Percentiles rank a stretch among this genome's conserved stretches.
phyloP scores from a whole-genome alignment of 164 flowering plant species.

The Annona cherimola region DNA sequence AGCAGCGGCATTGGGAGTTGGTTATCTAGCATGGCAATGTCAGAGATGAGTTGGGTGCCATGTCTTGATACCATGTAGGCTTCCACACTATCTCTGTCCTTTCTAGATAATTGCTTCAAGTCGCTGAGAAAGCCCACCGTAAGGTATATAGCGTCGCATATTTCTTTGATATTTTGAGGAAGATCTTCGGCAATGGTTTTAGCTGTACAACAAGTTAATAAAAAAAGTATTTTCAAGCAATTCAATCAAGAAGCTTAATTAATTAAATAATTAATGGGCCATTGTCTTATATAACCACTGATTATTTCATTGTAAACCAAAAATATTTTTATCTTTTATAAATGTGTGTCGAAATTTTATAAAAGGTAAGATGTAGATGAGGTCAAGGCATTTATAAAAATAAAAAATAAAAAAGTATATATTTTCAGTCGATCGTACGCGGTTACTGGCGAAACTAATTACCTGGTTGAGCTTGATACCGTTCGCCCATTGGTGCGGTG shows the following conservation, averaged over 20 bases:
- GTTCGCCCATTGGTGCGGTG: no score
- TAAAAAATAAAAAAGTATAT: no score
- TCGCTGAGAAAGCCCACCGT: conserved; percentile 2
- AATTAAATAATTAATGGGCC: no score
- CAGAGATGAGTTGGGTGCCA: neutral
- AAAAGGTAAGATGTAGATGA: no score
- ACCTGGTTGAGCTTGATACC: no score
- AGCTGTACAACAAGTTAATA: neutral
- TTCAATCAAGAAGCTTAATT: no score
- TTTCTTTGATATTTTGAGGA: neutral
- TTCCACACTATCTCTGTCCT: conserved; percentile 5
- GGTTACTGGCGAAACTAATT: no score
- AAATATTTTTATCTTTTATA: no score
- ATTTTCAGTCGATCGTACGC: no score
- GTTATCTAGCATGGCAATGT: conserved; percentile 8
- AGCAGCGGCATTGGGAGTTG: conserved; percentile 8
- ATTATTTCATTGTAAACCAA: neutral
- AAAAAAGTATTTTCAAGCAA: neutral
- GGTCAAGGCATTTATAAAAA: no score
- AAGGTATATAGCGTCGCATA: conserved; percentile 9
- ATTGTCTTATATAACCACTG: no score
- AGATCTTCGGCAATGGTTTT: neutral
- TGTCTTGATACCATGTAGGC: neutral
- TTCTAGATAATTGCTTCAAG: neutral
- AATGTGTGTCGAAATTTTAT: neutral